A percentile compares a stretch with the other conserved stretches of the same genome.
Evolutionary conservation across 768 basidiomycete species (phyloP).

Genomic region (Favolaschia claudopus): DNA sequence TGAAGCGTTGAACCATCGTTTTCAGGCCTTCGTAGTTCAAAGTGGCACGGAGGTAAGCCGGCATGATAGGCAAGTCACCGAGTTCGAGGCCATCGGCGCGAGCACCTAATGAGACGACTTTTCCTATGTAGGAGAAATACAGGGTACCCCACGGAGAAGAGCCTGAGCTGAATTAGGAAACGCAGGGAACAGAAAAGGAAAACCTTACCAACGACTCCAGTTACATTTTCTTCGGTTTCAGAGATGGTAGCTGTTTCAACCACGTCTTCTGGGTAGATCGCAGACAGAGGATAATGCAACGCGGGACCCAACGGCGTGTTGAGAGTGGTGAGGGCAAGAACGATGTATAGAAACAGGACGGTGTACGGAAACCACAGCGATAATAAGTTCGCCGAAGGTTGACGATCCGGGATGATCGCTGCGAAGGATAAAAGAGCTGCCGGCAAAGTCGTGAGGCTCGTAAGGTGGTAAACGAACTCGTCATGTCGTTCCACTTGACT

Average conservation of each 20-base stretch:
- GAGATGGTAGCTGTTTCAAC: constrained; percentile 61
- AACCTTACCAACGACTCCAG: constrained; percentile 59
- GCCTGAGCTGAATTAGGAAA: constrained; percentile 39
- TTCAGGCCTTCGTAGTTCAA: constrained; percentile 69
- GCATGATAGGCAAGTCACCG: constrained; percentile 84
- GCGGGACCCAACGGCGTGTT: constrained; percentile 76
- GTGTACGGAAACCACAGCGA: constrained; percentile 56
- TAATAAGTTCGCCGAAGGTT: constrained; percentile 21
- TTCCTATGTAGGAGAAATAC: constrained; percentile 87
- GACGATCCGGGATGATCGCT: constrained; percentile 60
- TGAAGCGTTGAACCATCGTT: constrained; percentile 48
- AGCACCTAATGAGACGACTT: constrained; percentile 85
- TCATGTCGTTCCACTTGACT: constrained; percentile 53
- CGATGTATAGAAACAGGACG: constrained; percentile 54
- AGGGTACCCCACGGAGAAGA: constrained; percentile 66
- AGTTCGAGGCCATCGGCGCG: constrained; percentile 76
- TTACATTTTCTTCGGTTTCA: constrained; percentile 73
- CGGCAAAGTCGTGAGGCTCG: constrained; percentile 58
- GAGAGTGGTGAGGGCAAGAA: constrained; percentile 45
- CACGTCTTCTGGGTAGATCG: constrained; percentile 77
- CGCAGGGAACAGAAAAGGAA: neutral
- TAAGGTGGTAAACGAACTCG: constrained; percentile 66
- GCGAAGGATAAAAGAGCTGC: constrained; percentile 49
- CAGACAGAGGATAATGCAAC: constrained; percentile 72
- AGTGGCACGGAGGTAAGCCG: constrained; percentile 71